These are phyloP conservation scores for Fomitopsis serialis DNA, from an alignment of 768 basidiomycete genomes.

Conservation along the genomic window DNA sequence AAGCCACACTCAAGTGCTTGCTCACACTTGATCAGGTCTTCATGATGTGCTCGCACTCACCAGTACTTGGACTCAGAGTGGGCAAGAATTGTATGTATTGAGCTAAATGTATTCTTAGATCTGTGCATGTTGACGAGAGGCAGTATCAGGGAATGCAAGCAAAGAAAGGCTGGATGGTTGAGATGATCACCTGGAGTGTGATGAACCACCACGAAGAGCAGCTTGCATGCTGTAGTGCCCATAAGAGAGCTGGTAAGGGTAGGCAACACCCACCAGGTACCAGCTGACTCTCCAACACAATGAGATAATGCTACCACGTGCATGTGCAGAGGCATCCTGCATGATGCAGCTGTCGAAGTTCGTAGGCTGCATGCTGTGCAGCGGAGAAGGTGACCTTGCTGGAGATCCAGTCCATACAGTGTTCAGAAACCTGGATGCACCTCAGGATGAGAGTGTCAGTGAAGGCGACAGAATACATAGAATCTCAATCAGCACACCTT, in stretches of 20 bases:
- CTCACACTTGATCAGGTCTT: no score
- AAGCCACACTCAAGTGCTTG: no score
- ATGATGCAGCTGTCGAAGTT: constrained; percentile 80
- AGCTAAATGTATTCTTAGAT: no score
- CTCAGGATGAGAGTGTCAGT: constrained; percentile 13
- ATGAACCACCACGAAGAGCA: no score
- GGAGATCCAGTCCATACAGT: constrained; percentile 57
- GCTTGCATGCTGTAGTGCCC: constrained; percentile 85
- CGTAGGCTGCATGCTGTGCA: constrained; percentile 50
- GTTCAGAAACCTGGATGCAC: constrained; percentile 93
- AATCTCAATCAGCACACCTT: constrained; percentile 53
- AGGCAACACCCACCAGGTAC: constrained; percentile 46
- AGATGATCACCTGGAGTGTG: no score
- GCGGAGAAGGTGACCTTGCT: constrained; percentile 41
- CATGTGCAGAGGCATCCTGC: constrained; percentile 56
- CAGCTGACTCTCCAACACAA: constrained; percentile 49
- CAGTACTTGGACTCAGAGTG: no score
- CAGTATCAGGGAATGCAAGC: no score
- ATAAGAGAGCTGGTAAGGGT: constrained; percentile 74
- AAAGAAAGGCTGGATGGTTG: no score
- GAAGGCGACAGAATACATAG: background rate
- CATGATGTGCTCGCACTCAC: no score
- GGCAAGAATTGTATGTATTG: no score
- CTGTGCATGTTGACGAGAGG: no score
- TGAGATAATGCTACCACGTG: constrained; percentile 52